Conservation (phyloP, 2,329 filamentous ascomycete genomes). For the Aspergillus aculeatus region DNA sequence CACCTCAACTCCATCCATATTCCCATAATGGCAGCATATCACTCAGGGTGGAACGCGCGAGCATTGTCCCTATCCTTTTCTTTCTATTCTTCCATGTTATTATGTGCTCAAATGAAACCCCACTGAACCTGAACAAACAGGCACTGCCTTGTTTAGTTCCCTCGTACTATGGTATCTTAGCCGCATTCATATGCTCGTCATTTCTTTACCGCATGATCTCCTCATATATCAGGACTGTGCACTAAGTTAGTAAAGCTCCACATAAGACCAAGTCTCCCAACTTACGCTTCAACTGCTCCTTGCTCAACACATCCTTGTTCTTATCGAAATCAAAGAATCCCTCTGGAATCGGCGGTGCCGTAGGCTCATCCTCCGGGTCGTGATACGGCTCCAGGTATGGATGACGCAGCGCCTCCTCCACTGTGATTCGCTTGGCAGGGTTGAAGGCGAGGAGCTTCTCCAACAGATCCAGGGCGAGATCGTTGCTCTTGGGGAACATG, state of each 20-base stretch:
- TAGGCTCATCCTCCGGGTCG: slow-evolving; percentile 97
- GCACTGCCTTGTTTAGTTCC: slow-evolving; percentile 3
- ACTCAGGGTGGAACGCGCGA: slow-evolving; percentile 9
- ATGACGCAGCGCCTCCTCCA: slow-evolving; percentile 95
- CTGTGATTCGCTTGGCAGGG: slow-evolving; percentile 96
- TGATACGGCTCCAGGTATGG: slow-evolving; percentile 98
- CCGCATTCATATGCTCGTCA: slow-evolving; percentile 2
- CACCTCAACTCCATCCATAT: not conserved
- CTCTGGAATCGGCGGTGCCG: slow-evolving; percentile 91
- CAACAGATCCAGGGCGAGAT: slow-evolving; percentile 85
- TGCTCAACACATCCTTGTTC: slow-evolving; percentile 98
- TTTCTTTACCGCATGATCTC: slow-evolving; percentile 75
- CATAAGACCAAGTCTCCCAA: not conserved
- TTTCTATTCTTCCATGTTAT: slow-evolving; percentile 19
- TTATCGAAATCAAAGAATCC: slow-evolving; percentile 99
- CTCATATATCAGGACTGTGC: slow-evolving; percentile 79
- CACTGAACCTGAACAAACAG: not conserved
- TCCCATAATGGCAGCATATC: slow-evolving; percentile 2
- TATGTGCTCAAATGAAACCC: slow-evolving; percentile 18
- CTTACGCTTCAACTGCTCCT: slow-evolving; percentile 91
- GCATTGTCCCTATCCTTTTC: slow-evolving; percentile 12
- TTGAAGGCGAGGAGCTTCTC: slow-evolving; percentile 98
- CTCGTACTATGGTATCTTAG: not conserved
- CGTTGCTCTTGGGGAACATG: slow-evolving; percentile 99
- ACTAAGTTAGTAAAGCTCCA: slow-evolving; percentile 13